Percentiles rank a stretch among this genome's conserved stretches.
Conservation (phyloP, 108 stramenopile species). For the Ochromonas danica region DNA sequence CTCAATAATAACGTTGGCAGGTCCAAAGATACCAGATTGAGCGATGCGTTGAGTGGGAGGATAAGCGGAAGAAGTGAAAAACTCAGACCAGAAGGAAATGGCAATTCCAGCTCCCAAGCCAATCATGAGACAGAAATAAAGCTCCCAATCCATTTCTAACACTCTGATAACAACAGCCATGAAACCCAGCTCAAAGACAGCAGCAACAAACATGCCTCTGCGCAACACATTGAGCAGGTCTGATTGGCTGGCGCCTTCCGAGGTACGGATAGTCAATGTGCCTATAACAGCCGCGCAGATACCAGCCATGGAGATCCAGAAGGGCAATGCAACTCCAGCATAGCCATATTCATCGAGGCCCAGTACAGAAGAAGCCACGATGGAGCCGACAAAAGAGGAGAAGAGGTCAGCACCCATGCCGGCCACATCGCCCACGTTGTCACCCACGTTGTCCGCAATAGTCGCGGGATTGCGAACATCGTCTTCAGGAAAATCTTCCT, state of each 20-base stretch:
- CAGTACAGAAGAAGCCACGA: constrained; percentile 9
- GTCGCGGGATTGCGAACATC: constrained; percentile 36
- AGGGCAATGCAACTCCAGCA: constrained; percentile 10
- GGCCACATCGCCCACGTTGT: constrained; percentile 37
- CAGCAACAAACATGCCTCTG: constrained; percentile 21
- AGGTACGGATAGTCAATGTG: constrained; percentile 5
- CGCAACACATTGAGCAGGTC: constrained; percentile 37
- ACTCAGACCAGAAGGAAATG: constrained; percentile 36
- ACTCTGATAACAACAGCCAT: constrained; percentile 25
- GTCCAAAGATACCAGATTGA: constrained; percentile 31
- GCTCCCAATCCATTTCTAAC: constrained; percentile 10
- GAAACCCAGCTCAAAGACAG: constrained; percentile 30
- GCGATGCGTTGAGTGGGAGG: constrained; percentile 34
- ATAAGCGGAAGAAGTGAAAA: constrained; percentile 37
- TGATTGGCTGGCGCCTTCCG: constrained; percentile 33
- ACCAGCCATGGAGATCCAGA: constrained; percentile 28
- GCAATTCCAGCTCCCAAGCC: constrained; percentile 33
- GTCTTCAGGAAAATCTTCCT: constrained; percentile 34
- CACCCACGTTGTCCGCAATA: constrained; percentile 37
- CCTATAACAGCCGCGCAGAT: constrained; percentile 10
- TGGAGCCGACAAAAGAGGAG: constrained; percentile 33
- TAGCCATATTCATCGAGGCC: not conserved
- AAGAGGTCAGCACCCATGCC: constrained; percentile 37
- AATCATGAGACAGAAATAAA: constrained; percentile 29
- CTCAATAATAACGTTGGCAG: constrained; percentile 39